Evolutionary conservation across 345 rosid species (phyloP).

Genomic region (Eucalyptus regnans): DNA sequence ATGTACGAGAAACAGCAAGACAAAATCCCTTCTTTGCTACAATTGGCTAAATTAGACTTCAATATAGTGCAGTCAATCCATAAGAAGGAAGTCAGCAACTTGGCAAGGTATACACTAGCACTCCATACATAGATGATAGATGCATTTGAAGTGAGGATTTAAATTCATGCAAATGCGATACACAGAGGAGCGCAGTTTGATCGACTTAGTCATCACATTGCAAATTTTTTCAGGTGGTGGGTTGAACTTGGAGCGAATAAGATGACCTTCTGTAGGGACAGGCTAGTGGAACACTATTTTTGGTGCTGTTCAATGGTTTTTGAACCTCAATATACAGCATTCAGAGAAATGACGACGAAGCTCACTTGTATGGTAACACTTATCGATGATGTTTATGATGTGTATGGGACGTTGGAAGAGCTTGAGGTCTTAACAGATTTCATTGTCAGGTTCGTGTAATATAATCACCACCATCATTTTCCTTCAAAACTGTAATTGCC

Average conservation of each 20-base stretch:
- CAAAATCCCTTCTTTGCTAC: not conserved
- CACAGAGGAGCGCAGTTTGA: not conserved
- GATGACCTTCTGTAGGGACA: not conserved
- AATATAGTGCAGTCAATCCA: not conserved
- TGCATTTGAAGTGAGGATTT: not conserved
- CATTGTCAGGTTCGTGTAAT: not conserved
- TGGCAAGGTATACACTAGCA: not conserved
- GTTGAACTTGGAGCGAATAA: not conserved
- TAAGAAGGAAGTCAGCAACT: not conserved
- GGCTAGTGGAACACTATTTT: not conserved
- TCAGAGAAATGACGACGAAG: not conserved
- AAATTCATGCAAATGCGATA: not conserved
- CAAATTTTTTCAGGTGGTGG: not conserved
- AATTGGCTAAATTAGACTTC: conserved; percentile 3
- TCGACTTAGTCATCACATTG: not conserved
- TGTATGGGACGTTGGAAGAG: not conserved
- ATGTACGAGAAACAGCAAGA: not conserved
- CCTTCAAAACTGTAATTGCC: not conserved
- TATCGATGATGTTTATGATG: not conserved
- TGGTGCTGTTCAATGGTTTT: not conserved
- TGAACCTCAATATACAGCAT: not conserved
- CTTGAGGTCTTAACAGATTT: not conserved
- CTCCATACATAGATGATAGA: not conserved
- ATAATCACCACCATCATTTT: not conserved
- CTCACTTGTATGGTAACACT: not conserved